Conservation (phyloP, 495 filamentous ascomycete species). For the Letharia columbiana region DNA sequence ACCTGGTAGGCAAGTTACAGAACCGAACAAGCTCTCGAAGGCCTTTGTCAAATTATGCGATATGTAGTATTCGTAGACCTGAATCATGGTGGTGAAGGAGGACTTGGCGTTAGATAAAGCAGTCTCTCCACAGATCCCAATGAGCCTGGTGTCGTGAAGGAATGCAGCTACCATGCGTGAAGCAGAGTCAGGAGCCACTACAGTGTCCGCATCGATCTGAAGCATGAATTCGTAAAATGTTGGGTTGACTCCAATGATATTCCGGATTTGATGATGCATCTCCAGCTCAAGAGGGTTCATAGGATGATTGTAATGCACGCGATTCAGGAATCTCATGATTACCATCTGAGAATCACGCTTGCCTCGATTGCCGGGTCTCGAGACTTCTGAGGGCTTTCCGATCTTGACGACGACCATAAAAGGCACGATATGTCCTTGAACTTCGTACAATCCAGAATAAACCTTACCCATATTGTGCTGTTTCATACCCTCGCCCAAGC, state of each 20-base stretch:
- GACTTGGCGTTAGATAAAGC: conserved; percentile 85
- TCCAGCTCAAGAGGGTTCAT: conserved; percentile 97
- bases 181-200: conserved; percentile 83
- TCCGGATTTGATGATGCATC: conserved; percentile 97
- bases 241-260: conserved; percentile 97
- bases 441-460: conserved; percentile 96
- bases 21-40: conserved; percentile 96
- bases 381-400: conserved; percentile 94
- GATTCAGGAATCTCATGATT: conserved; percentile 96
- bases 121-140: conserved; percentile 92
- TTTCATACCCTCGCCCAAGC: conserved; percentile 88
- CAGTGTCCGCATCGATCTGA: conserved; percentile 95
- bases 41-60: conserved; percentile 97
- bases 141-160: conserved; percentile 81
- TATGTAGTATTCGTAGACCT: conserved; percentile 99
- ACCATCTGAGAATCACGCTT: conserved; percentile 99
- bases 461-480: conserved; percentile 99
- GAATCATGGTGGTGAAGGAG: conserved; percentile 95
- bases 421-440: conserved; percentile 94
- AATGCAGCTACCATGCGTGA: conserved; percentile 89
- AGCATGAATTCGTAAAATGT: conserved; percentile 97
- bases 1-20: conserved; percentile 93
- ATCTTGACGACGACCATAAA: conserved; percentile 97
- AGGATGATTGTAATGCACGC: conserved; percentile 88
- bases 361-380: conserved; percentile 92